phyloP scores from a whole-genome alignment of 176 grass and related monocot genomes.

The Dactylis glomerata region DNA sequence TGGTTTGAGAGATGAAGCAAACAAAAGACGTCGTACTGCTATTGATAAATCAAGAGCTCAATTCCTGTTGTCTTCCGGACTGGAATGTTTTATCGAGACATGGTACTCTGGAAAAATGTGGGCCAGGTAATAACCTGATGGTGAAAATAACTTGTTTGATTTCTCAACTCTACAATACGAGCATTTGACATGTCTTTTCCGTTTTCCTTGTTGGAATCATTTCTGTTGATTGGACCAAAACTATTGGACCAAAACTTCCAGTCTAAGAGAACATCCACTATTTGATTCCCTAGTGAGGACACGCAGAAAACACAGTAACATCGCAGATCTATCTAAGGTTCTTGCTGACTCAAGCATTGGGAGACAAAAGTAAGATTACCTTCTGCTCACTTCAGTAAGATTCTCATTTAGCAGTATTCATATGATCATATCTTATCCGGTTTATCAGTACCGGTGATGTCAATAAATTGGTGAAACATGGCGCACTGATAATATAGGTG shows the following conservation, averaged over 20 bases:
- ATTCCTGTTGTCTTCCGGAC: constrained; percentile 60
- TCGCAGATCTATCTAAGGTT: constrained; percentile 65
- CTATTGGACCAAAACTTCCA: constrained; percentile 29
- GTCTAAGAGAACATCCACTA: constrained; percentile 73
- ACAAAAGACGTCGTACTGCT: constrained; percentile 48
- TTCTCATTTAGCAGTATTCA: constrained; percentile 11
- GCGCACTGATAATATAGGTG: not conserved
- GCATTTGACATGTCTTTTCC: constrained; percentile 20
- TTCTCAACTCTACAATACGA: not conserved
- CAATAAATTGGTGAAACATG: not conserved
- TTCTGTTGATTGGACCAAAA: constrained; percentile 8
- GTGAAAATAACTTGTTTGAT: not conserved
- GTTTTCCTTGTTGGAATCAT: constrained; percentile 14
- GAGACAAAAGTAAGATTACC: constrained; percentile 62
- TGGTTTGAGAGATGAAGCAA: constrained; percentile 66
- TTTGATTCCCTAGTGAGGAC: constrained; percentile 52
- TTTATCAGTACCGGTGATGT: not conserved
- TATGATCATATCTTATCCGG: not conserved
- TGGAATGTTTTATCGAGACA: constrained; percentile 67
- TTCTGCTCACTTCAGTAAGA: not conserved
- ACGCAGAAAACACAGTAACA: constrained; percentile 55
- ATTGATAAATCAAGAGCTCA: constrained; percentile 77
- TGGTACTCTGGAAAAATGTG: constrained; percentile 86
- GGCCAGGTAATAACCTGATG: constrained; percentile 54
- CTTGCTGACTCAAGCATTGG: constrained; percentile 69